Evolutionary conservation across 1,139 yeast genomes (phyloP), one percentile per base, ranked within the genome.

Genomic region (Schwanniomyces etchellsii): DNA sequence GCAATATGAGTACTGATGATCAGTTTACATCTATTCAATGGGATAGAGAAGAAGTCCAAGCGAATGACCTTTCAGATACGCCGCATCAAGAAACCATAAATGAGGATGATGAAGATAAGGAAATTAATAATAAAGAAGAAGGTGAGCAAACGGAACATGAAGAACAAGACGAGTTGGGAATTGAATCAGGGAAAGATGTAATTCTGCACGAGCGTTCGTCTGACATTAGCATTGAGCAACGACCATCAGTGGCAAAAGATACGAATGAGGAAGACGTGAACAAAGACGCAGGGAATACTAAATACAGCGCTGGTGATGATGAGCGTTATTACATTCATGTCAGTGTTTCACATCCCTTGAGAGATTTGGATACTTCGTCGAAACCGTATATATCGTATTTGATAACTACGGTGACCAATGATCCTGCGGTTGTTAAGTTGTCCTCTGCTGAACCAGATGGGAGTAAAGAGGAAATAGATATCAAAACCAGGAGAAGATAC

Each of bases 341-440:
- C 9, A 7, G 57, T 3, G 93, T 86, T 3, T 60, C 76, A 4
- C 74, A 74, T 26, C 96, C 97, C 1, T 78, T 78, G 43, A 80
- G 86, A 47, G 95, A 85, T 40, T 45, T 64, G 41, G 79, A 77
- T 42, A 85, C 84, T 29, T 82, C 85, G 2, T 84, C 84, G 40
- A 82, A 81, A 42, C 81, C 93, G 4, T 89, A 67, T 54, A 85
- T 88, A 6, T 77, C 95, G 4, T 91, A 86, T 49, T 70, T 84
- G 30, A 68, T 91, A 20, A 74, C 83, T 11, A 81, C 95, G n/a
- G 57, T 63, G 1, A 61, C 76, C 10, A 54, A 68, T 42, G 65
- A 70, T 37, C 71, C 75, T 0, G 57, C 61, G 6, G 59, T 70
- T 27, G 49, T 60, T 28, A 57, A 57, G 37, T 50, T 64, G 22